Base-by-base conservation (phyloP, 164 flowering plant genomes). In the Vitis vinifera region DNA sequence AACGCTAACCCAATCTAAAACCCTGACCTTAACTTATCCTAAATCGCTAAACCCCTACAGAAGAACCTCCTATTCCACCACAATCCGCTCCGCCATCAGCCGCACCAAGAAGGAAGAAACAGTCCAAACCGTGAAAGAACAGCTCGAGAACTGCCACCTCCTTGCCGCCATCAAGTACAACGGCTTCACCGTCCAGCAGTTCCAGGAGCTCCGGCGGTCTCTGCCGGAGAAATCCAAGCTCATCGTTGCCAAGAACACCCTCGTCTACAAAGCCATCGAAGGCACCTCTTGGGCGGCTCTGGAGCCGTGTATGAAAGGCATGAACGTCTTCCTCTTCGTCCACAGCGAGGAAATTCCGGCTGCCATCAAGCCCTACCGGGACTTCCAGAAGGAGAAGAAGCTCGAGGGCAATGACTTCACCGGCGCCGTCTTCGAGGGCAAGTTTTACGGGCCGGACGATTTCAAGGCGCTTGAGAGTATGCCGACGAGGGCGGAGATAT, bases 371-470 rank as follows among this genome's bases (percentile, higher is more conserved):
- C 98, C 97, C 10, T 93, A 89, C 68, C 55, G 99, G 71, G 66
- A 52, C 4, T 96, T 96, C 66, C 97, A 90, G 87, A 88, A 80
- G 84, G 99, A 89, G 87, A 80, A 71, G 84, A 90, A 87, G 77
- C 71, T 91, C 55, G 97, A 90, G 29, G 86, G 83, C 10, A 96
- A 93, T 74, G 97, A 96, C 23, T 93, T 91, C 60, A 76, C 85
- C 2, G 98, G 98, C 3, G 98, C 92, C 3, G 97, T 92, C 15
- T 96, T 96, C 63, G 99, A 96, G 60, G 99, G 99, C 13, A 87
- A 84, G 76, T 93, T 78, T 70, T 96, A 91, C 57, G 91, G 73
- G 58, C 98, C 99, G 0, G 78, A 58, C 2, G 97, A 91, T 16
- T 90, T 93, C 60, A 84, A 85, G 80, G 75, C 78, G 65, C 75